Evolutionary conservation across 2,329 filamentous ascomycete species (phyloP).

Genomic region (Nothophoma quercina): DNA sequence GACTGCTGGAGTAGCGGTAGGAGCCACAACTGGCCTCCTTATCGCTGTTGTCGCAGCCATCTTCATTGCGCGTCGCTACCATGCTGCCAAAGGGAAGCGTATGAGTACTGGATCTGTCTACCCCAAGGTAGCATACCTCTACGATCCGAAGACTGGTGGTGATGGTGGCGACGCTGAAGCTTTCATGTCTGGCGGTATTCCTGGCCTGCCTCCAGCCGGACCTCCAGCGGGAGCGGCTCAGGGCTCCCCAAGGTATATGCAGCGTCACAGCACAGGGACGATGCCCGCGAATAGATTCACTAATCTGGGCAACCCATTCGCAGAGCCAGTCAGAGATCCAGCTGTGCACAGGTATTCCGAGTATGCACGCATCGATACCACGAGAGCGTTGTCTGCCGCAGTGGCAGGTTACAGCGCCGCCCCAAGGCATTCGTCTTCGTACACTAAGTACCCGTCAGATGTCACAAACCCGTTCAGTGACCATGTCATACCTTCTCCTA

Average conservation of each 20-base stretch:
- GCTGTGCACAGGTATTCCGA: conserved; percentile 14
- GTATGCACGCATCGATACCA: conserved; percentile 14
- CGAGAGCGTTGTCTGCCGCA: conserved; percentile 20
- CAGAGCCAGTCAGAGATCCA: conserved; percentile 15
- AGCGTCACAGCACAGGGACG: conserved; percentile 10
- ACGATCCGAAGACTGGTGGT: conserved; percentile 38
- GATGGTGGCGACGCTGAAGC: conserved; percentile 28
- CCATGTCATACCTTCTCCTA: conserved; percentile 30
- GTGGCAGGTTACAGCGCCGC: conserved; percentile 20
- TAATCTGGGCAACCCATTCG: conserved; percentile 21
- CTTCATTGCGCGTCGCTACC: conserved; percentile 44
- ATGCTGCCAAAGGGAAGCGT: conserved; percentile 28
- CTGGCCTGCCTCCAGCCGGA: conserved; percentile 6
- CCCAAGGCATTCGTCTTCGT: conserved; percentile 12
- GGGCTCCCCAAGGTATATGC: neutral
- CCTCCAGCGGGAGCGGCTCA: neutral
- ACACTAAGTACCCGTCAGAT: conserved; percentile 6
- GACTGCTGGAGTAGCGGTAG: conserved; percentile 47
- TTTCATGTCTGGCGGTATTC: conserved; percentile 34
- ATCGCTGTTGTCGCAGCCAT: conserved; percentile 44
- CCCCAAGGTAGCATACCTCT: conserved; percentile 44
- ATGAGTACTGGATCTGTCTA: conserved; percentile 37
- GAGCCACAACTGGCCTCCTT: conserved; percentile 42
- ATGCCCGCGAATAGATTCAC: conserved; percentile 16
- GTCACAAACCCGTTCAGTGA: conserved; percentile 24